Percentiles rank a stretch among this genome's conserved stretches.
Evolutionary conservation across 257 asterid species (phyloP).

Genomic region (Striga asiatica): DNA sequence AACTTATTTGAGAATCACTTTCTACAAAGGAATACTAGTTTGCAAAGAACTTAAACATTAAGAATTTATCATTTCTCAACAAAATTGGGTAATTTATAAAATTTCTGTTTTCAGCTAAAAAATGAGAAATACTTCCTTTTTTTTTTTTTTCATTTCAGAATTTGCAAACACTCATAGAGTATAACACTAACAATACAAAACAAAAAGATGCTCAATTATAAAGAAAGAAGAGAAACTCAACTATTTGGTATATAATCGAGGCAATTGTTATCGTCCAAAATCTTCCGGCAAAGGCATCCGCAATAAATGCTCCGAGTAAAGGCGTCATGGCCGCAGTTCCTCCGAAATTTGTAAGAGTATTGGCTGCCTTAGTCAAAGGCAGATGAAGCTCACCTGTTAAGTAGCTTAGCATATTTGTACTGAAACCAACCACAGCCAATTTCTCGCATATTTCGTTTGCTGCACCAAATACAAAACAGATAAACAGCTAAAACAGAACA

Average conservation of each 20-base stretch:
- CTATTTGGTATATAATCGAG: slow-evolving; percentile 67
- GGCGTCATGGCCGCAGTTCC: slow-evolving; percentile 85
- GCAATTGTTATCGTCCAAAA: slow-evolving; percentile 80
- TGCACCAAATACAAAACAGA: slow-evolving; percentile 15
- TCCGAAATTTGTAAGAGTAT: slow-evolving; percentile 70
- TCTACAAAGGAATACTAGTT: too few relatives aligned
- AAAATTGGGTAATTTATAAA: too few relatives aligned
- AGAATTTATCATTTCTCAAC: too few relatives aligned
- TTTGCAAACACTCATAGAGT: too few relatives aligned
- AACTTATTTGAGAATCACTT: too few relatives aligned
- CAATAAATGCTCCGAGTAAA: slow-evolving; percentile 61
- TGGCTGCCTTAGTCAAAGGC: slow-evolving; percentile 78
- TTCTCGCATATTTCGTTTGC: slow-evolving; percentile 84
- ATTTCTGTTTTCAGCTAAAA: too few relatives aligned
- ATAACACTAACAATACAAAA: too few relatives aligned
- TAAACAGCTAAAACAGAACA: too few relatives aligned
- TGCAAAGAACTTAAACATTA: too few relatives aligned
- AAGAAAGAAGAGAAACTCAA: slow-evolving; percentile 15
- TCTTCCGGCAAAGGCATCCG: slow-evolving; percentile 78
- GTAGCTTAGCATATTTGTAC: slow-evolving; percentile 67
- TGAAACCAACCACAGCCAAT: slow-evolving; percentile 79
- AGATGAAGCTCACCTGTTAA: slow-evolving; percentile 57
- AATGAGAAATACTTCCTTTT: too few relatives aligned
- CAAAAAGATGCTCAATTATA: background rate
- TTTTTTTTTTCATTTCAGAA: too few relatives aligned